These are phyloP conservation scores for Funneliformis mosseae DNA, from an alignment of 192 early-diverging fungal genomes.

Conservation along the genomic window DNA sequence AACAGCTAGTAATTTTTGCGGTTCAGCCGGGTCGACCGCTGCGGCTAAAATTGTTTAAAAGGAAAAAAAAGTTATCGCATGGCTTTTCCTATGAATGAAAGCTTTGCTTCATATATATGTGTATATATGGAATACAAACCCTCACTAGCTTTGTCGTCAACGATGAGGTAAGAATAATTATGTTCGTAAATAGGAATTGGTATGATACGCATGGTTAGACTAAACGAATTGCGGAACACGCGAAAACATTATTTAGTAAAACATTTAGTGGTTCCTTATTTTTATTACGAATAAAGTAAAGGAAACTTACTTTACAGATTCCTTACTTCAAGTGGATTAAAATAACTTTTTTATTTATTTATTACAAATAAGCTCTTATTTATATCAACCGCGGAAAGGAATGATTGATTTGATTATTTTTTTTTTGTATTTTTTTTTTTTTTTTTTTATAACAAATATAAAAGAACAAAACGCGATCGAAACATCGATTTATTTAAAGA, in stretches of 20 bases:
- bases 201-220: conserved; percentile 56
- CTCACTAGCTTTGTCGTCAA: conserved; percentile 68
- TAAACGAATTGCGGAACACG: not conserved
- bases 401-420: not conserved
- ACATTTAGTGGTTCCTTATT: not conserved
- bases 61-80: not conserved
- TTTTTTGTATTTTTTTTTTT: not conserved
- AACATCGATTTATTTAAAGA: not conserved
- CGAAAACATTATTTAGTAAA: not conserved
- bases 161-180: conserved; percentile 87
- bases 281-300: not conserved
- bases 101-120: not conserved
- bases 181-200: conserved; percentile 64
- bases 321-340: not conserved
- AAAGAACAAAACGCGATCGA: not conserved
- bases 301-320: not conserved
- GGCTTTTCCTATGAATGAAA: not conserved
- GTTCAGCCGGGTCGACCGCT: conserved; percentile 85
- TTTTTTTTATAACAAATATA: not conserved
- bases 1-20: conserved; percentile 66
- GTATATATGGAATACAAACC: conserved; percentile 2
- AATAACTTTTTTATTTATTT: not conserved
- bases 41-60: conserved; percentile 43
- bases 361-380: not conserved
- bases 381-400: not conserved